Conservation (phyloP, 139 green algal genomes). For the Nannochloris sp. region DNA sequence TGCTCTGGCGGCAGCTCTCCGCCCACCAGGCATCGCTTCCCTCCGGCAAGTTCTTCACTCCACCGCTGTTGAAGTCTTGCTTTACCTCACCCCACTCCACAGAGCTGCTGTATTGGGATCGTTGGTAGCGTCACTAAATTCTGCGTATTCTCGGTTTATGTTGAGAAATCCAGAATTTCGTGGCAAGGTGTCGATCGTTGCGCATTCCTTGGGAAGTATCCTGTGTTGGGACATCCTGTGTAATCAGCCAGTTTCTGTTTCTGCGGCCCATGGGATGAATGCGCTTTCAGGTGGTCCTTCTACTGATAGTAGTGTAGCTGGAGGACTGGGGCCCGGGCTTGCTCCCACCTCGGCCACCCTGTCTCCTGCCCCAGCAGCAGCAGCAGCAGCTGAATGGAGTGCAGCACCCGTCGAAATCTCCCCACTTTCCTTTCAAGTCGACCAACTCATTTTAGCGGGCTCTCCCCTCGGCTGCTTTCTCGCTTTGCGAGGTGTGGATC, state of each 20-base stretch:
- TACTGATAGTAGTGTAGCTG: neutral
- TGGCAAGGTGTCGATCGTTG: constrained; percentile 51
- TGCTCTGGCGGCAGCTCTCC: constrained; percentile 34
- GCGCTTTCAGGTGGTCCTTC: neutral
- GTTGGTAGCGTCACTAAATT: constrained; percentile 50
- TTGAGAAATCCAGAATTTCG: constrained; percentile 59
- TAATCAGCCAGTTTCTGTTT: constrained; percentile 33
- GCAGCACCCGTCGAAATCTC: neutral
- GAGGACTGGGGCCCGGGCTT: too few species aligned
- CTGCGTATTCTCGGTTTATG: constrained; percentile 42
- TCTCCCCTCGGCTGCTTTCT: constrained; percentile 69
- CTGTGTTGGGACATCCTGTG: constrained; percentile 68
- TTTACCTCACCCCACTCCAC: constrained; percentile 63
- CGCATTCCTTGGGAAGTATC: constrained; percentile 64
- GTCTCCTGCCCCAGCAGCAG: neutral
- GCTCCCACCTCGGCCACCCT: neutral
- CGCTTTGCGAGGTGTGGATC: constrained; percentile 45
- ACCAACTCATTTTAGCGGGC: constrained; percentile 56
- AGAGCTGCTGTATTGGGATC: constrained; percentile 53
- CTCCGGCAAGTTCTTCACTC: constrained; percentile 45
- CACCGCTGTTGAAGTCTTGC: constrained; percentile 71
- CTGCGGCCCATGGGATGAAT: neutral
- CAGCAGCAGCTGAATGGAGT: constrained; percentile 2
- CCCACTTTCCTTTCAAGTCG: constrained; percentile 37
- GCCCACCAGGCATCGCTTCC: constrained; percentile 41